Base-by-base conservation (phyloP, 768 basidiomycete genomes). In the Lactarius pseudohatsudake region DNA sequence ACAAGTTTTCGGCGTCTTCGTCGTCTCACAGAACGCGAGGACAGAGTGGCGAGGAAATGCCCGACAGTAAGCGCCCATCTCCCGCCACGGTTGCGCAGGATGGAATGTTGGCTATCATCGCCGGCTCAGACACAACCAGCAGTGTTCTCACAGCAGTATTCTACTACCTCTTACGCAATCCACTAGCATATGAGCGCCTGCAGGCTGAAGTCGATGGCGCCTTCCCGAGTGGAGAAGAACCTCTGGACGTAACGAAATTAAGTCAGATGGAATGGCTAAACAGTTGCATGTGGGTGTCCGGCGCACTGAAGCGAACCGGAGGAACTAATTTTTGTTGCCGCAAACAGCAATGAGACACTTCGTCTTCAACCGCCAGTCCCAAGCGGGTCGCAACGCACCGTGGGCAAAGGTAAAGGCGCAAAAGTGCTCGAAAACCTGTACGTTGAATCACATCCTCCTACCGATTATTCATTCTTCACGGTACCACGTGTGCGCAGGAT, bases 241-340 rank as follows among this genome's bases (percentile, higher is more conserved):
- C 63, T 16, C 36, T 64, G 30, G 56, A 64, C 22, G 40, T 28
- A 2, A 32, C 22, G 11, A 64, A 58, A 55, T 18, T 64, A 7
- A 9, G 61, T 50, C 26, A 50, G 15, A 54, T 62, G 61, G 47
- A 53, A 28, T 62, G 61, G 61, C 34, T 62, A 10, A 62, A 62
- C 16, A 50, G 26, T 10, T 62, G 61, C 61, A 55, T 55, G 61
- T 62, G n/a, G 16, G 61, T 61, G 10, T 50, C 11, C 22, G 47
- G 22, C 4, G 22, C 22, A 22, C 4, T 13, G 10, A 26, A 22
- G 11, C 22, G 22, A 13, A 26, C n/a, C n/a, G 0, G n/a, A 11
- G 4, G 11, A 26, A 13, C 47, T 50, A 50, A 50, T 26, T 13
- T 22, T 50, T 50, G 10, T 10, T 22, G 3, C 47, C 10, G 22